phyloP scores from a whole-genome alignment of 192 early-diverging fungal species.

The Glomus cerebriforme region DNA sequence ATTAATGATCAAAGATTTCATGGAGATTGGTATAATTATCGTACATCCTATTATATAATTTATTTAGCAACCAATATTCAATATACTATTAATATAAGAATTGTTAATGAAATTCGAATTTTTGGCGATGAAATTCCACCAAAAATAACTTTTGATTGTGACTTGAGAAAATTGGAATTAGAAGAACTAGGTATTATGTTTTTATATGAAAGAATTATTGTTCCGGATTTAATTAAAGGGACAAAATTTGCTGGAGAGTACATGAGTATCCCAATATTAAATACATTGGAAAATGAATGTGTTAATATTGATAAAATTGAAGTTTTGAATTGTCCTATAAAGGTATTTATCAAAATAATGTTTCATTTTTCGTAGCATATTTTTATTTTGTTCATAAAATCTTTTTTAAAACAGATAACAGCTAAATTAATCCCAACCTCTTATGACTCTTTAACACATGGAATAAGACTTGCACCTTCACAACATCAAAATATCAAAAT shows the following conservation, averaged over 20 bases:
- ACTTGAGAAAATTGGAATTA: not conserved
- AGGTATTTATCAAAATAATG: not conserved
- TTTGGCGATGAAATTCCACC: constrained; percentile 58
- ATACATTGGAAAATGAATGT: constrained; percentile 27
- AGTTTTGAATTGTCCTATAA: constrained; percentile 16
- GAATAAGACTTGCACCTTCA: constrained; percentile 22
- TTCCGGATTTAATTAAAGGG: constrained; percentile 36
- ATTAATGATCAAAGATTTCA: constrained; percentile 57
- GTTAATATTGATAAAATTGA: constrained; percentile 29
- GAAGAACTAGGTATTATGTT: constrained; percentile 26
- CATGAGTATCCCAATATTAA: constrained; percentile 39
- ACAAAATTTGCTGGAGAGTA: constrained; percentile 38
- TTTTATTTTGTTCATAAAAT: not conserved
- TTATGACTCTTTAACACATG: not conserved
- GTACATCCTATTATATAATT: constrained; percentile 46
- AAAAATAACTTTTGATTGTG: constrained; percentile 34
- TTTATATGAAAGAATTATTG: constrained; percentile 19
- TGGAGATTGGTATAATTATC: constrained; percentile 69
- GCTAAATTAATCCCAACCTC: not conserved
- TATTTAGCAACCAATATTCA: constrained; percentile 45
- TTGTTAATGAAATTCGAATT: constrained; percentile 68
- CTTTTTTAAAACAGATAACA: not conserved
- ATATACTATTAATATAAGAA: constrained; percentile 58
- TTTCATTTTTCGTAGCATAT: not conserved
- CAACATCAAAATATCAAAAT: constrained; percentile 29